A percentile compares a stretch with the other conserved stretches of the same genome.
phyloP scores from a whole-genome alignment of 2,329 filamentous ascomycete genomes.

The Aspergillus tubingensis region DNA sequence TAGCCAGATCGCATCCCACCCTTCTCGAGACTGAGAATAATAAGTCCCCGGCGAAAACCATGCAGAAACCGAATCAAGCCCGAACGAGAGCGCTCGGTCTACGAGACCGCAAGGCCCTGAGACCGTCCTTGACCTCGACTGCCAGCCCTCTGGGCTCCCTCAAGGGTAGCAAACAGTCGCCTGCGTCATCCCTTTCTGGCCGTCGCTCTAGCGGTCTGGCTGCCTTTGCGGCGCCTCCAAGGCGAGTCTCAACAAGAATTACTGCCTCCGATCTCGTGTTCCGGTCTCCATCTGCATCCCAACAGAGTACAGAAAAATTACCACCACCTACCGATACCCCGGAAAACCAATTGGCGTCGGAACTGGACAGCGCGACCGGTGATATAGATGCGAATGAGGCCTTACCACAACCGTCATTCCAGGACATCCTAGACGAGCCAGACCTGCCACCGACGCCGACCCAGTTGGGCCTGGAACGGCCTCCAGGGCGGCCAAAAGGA shows the following conservation, averaged over 20 bases:
- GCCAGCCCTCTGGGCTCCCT: constrained; percentile 28
- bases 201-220: constrained; percentile 34
- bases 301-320: constrained; percentile 14
- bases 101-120: constrained; percentile 40
- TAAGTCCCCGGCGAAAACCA: constrained; percentile 42
- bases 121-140: constrained; percentile 35
- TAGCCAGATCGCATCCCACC: constrained; percentile 63
- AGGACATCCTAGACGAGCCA: constrained; percentile 55
- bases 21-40: constrained; percentile 52
- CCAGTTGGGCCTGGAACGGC: constrained; percentile 41
- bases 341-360: constrained; percentile 35
- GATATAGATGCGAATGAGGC: constrained; percentile 22
- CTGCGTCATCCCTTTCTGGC: constrained; percentile 26
- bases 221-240: constrained; percentile 40
- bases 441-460: constrained; percentile 60
- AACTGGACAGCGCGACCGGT: constrained; percentile 34
- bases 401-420: constrained; percentile 23
- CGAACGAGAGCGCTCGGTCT: constrained; percentile 32
- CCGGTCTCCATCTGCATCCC: constrained; percentile 26
- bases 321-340: constrained; percentile 26
- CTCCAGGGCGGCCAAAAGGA: constrained; percentile 33
- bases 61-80: constrained; percentile 18
- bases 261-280: constrained; percentile 32
- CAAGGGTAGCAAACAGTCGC: constrained; percentile 18
- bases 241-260: constrained; percentile 38